Evolutionary conservation across 352 stramenopile genomes (phyloP), one percentile per base, ranked within the genome.

Genomic region (Phytopythium ostracodes): DNA sequence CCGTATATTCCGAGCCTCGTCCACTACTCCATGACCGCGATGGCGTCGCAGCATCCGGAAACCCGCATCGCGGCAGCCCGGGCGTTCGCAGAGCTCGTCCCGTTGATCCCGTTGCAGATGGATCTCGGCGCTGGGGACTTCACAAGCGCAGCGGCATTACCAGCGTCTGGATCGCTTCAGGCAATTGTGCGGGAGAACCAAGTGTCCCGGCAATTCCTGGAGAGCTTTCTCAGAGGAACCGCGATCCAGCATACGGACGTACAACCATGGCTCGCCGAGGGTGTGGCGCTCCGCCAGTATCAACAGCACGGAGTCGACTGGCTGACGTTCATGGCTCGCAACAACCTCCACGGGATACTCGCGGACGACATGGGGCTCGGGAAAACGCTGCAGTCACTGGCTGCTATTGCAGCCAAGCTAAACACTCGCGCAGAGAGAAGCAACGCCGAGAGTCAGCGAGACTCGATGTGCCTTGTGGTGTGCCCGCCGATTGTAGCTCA

Each of bases 361-460:
- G 85, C 87, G 36, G 88, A 96, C 66, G 88, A 96, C 59, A 96
- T 96, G 91, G 91, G 91, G 2, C 77, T 97, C 24, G 91, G 91
- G 2, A 99, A 99, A 72, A 99, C 96, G 18, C 64, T 99, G 17
- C 94, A 99, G 71, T 82, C 94, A 38, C 83, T 99, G n/a, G 68
- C 93, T 33, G 79, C 81, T 14, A 87, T 99, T 27, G 94, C 84
- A 4, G 72, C 94, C n/a, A 75, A 61, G 46, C 67, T 89, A 12
- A 29, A 7, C 15, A 18, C 17, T n/a, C 18, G 31, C 6, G 4
- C 17, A 8, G 5, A 7, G 44, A 64, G 7, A 46, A 9, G 1
- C 22, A 15, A 52, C 35, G 10, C 29, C 9, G 46, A 9, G 0
- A 6, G 46, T n/a, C 4, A 15, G 11, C 47, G 47, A 24, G 47